These are phyloP conservation scores for Chlorella variabilis DNA, from an alignment of 163 green algal species.

Conservation along the genomic window DNA sequence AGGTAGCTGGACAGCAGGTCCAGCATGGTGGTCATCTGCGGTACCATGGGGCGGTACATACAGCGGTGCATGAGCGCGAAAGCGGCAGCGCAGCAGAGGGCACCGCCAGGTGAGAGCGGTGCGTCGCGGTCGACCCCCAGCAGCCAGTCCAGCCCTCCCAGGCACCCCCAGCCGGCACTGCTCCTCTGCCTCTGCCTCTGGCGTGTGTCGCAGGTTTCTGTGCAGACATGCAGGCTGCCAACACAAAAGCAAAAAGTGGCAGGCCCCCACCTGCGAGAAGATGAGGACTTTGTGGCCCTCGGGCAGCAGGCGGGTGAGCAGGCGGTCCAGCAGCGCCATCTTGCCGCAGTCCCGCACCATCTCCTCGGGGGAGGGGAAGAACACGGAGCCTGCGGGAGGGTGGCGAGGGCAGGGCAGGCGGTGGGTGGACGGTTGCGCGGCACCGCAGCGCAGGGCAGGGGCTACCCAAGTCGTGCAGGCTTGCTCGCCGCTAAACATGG, in stretches of 20 bases:
- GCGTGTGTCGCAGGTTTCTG: too few species aligned
- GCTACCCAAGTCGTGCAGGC: too few species aligned
- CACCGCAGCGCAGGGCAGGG: too few species aligned
- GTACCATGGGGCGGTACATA: neutral
- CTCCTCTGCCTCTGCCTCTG: too few species aligned
- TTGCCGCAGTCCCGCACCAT: slow-evolving; percentile 90
- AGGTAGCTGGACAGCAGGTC: slow-evolving; percentile 96
- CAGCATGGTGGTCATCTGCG: slow-evolving; percentile 99
- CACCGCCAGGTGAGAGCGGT: too few species aligned
- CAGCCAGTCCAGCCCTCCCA: neutral
- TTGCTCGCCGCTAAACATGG: too few species aligned
- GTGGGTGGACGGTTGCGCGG: neutral
- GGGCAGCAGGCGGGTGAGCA: slow-evolving; percentile 81
- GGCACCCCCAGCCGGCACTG: too few species aligned
- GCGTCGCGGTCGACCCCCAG: too few species aligned
- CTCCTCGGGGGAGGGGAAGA: slow-evolving; percentile 56
- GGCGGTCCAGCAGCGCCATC: slow-evolving; percentile 87
- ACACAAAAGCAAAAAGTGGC: too few species aligned
- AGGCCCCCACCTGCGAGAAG: slow-evolving; percentile 90
- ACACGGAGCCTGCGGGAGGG: slow-evolving; percentile 23
- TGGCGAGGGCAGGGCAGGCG: neutral
- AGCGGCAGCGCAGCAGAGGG: too few species aligned
- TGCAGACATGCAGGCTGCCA: neutral
- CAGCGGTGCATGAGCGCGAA: neutral
- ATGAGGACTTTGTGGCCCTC: slow-evolving; percentile 95